Evolutionary conservation across 2,329 filamentous ascomycete species (phyloP), one percentile per base, ranked within the genome.

Genomic region (Nemania serpens): DNA sequence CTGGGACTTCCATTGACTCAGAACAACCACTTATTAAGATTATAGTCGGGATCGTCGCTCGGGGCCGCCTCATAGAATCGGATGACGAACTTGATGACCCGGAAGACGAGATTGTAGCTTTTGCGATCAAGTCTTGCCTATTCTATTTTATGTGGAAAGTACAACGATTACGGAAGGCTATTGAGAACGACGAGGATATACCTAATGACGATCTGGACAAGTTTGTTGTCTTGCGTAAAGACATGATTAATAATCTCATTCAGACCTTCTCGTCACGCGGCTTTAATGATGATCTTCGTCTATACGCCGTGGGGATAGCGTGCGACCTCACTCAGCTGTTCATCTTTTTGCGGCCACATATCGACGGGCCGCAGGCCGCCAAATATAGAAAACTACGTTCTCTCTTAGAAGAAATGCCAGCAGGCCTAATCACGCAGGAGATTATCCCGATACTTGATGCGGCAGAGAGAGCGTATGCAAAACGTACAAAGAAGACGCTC

Each of bases 141-240:
- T 92, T 96, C 76, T 98, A 97, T 77, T 96, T 97, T 73, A 91
- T 96, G 87, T 99, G 95, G 95, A 94, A 95, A 73, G 84, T 90
- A 20, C 84, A 86, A 55, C 80, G 82, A 54, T 71, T 91, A 62
- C 79, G 81, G 63, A 79, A 82, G 55, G 75, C 83, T 15, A 75
- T 91, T 37, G 77, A 81, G 15, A 80, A 81, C 25, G 82, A 86
- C 45, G 81, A 79, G 3, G 82, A 78, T 54, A 75, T 91, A 56
- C 70, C 85, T 1, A 80, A 85, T 51, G 75, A 79, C 6, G 83
- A 87, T 7, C 78, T 93, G 33, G 85, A 90, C 67, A 76, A 83
- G 20, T 78, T 89, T n/a, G 81, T 82, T 7, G 70, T 80, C 7
- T 75, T 84, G 63, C 83, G 84, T 55, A 81, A 82, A 57, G 77